Evolutionary conservation across 2,329 filamentous ascomycete species (phyloP).

Genomic region (Sporothrix globosa): DNA sequence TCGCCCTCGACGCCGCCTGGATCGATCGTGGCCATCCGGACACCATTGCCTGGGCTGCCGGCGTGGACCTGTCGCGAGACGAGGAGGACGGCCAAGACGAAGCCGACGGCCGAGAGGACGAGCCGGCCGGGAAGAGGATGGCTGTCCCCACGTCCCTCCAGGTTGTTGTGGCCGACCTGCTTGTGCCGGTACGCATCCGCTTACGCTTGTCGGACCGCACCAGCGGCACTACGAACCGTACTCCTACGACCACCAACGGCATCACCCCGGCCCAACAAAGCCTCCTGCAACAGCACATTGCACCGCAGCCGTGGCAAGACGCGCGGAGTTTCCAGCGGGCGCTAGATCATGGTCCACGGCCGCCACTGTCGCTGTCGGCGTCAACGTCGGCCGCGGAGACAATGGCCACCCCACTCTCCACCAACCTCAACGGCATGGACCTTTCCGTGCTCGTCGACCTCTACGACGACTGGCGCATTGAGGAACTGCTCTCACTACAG

Average conservation of each 20-base stretch:
- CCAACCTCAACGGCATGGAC: conserved; percentile 32
- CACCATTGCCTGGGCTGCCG: conserved; percentile 33
- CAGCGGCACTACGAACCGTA: background rate
- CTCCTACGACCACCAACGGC: background rate
- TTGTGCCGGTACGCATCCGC: conserved; percentile 27
- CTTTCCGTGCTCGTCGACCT: conserved; percentile 34
- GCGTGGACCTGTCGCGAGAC: conserved; percentile 20
- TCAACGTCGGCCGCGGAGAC: background rate
- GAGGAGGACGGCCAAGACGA: background rate
- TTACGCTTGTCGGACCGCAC: background rate
- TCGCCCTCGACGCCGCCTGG: conserved; percentile 35
- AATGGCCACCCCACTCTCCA: background rate
- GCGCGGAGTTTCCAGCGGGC: background rate
- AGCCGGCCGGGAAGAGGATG: background rate
- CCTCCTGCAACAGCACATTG: conserved; percentile 8
- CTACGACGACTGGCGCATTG: conserved; percentile 36
- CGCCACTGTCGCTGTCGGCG: background rate
- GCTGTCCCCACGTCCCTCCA: conserved; percentile 17
- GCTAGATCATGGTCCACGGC: background rate
- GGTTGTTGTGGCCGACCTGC: conserved; percentile 34
- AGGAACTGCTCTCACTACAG: conserved; percentile 35
- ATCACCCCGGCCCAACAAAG: conserved; percentile 3
- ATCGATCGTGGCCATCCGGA: conserved; percentile 34
- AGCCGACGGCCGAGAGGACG: background rate
- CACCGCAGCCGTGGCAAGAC: conserved; percentile 15